Conservation (phyloP, 1,284 basidiomycete species). For the Ceratobasidium sp. region DNA sequence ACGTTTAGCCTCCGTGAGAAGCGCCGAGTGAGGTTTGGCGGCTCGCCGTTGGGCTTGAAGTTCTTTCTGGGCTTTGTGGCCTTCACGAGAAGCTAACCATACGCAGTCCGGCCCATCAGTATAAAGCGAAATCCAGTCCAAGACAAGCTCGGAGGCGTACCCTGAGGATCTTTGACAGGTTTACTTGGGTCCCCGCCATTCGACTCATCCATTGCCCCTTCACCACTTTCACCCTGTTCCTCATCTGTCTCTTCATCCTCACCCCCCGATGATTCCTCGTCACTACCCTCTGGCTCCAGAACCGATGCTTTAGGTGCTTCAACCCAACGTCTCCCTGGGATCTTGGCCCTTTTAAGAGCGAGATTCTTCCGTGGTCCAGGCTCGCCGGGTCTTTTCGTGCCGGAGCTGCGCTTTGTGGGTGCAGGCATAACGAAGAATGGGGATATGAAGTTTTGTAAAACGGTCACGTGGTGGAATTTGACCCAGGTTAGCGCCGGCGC, state of each 20-base stretch:
- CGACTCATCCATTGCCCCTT: conserved; percentile 1
- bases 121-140: too few relatives aligned
- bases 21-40: conserved; percentile 79
- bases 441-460: conserved; percentile 35
- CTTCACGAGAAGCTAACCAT: conserved; percentile 67
- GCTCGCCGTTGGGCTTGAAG: conserved; percentile 75
- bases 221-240: not conserved
- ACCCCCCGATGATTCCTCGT: conserved; percentile 28
- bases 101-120: not conserved
- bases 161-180: conserved; percentile 37
- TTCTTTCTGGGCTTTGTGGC: conserved; percentile 74
- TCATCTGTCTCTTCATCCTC: not conserved
- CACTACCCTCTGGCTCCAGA: conserved; percentile 29
- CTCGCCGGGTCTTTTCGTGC: not conserved
- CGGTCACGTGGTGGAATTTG: conserved; percentile 11
- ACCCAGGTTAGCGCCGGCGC: not conserved
- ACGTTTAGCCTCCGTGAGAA: conserved; percentile 79
- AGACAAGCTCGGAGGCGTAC: not conserved
- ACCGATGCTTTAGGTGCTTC: conserved; percentile 44
- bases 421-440: conserved; percentile 21
- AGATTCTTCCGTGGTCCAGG: not conserved
- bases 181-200: not conserved
- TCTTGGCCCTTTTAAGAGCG: conserved; percentile 18
- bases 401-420: conserved; percentile 10
- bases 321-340: not conserved